phyloP scores from a whole-genome alignment of 2,329 filamentous ascomycete genomes.

The Aureobasidium sp. region DNA sequence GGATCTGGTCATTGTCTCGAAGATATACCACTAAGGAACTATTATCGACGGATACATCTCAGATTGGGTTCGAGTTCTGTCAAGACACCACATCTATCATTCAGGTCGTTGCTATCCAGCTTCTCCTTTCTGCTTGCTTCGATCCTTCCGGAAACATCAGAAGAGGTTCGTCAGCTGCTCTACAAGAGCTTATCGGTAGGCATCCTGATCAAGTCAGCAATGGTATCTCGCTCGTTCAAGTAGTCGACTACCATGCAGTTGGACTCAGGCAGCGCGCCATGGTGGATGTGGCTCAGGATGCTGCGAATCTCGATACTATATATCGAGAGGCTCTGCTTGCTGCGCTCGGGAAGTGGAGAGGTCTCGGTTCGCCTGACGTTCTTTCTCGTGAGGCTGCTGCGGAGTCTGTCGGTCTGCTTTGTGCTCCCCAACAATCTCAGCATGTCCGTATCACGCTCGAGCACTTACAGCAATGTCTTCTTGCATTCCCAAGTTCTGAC shows the following conservation, averaged over 20 bases:
- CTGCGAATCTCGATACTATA: conserved; percentile 53
- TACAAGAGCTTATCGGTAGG: conserved; percentile 88
- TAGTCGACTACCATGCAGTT: conserved; percentile 88
- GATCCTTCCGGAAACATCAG: conserved; percentile 92
- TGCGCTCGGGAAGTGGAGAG: conserved; percentile 75
- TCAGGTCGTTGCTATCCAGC: conserved; percentile 67
- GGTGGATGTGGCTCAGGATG: conserved; percentile 63
- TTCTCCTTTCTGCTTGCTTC: conserved; percentile 74
- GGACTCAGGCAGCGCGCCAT: conserved; percentile 80
- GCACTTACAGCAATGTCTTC: background rate
- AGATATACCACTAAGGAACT: conserved; percentile 79
- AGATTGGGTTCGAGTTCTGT: background rate
- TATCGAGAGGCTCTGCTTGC: conserved; percentile 66
- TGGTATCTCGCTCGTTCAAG: conserved; percentile 80
- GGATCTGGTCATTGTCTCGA: conserved; percentile 84
- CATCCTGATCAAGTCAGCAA: conserved; percentile 78
- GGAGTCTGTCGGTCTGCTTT: conserved; percentile 48
- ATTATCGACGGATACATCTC: conserved; percentile 47
- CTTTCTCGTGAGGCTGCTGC: conserved; percentile 67
- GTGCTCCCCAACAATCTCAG: background rate
- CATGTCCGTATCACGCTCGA: background rate
- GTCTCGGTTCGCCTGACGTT: conserved; percentile 72
- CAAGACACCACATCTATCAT: conserved; percentile 29
- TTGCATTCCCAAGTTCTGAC: background rate
- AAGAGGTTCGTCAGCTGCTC: conserved; percentile 80